Percentiles rank a stretch among this genome's conserved stretches.
These are phyloP conservation scores for Fallopia convolvulus DNA, from an alignment of 148 eudicot genomes.

Conservation along the genomic window DNA sequence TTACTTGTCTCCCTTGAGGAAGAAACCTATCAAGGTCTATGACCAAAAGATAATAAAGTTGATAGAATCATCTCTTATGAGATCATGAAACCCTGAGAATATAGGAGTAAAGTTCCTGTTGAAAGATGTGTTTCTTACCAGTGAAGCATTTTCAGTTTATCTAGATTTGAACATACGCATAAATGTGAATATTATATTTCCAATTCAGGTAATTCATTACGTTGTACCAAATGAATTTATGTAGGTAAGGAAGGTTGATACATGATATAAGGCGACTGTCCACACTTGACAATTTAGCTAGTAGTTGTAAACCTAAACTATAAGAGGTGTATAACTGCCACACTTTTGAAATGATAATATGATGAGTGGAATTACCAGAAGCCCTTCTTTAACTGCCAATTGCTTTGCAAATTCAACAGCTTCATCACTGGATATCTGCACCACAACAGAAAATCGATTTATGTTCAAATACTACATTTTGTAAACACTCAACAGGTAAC, in stretches of 20 bases:
- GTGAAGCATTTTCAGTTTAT: background rate
- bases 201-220: background rate
- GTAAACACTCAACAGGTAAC: background rate
- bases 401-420: constrained; percentile 89
- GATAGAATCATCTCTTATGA: background rate
- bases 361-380: constrained; percentile 58
- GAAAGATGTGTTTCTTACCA: background rate
- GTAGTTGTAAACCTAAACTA: background rate
- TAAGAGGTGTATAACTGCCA: background rate
- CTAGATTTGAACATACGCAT: background rate
- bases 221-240: background rate
- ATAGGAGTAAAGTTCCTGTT: constrained; percentile 6
- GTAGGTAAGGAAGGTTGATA: background rate
- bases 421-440: constrained; percentile 89
- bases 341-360: background rate
- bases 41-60: background rate
- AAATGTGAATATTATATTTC: background rate
- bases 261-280: background rate
- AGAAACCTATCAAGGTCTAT: background rate
- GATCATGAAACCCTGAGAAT: background rate
- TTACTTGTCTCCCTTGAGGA: background rate
- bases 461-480: background rate
- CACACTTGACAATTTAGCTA: background rate
- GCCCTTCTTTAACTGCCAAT: constrained; percentile 91
- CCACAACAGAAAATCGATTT: background rate